Conservation (phyloP, 1,284 basidiomycete species). For the Phlebopus sp. region DNA sequence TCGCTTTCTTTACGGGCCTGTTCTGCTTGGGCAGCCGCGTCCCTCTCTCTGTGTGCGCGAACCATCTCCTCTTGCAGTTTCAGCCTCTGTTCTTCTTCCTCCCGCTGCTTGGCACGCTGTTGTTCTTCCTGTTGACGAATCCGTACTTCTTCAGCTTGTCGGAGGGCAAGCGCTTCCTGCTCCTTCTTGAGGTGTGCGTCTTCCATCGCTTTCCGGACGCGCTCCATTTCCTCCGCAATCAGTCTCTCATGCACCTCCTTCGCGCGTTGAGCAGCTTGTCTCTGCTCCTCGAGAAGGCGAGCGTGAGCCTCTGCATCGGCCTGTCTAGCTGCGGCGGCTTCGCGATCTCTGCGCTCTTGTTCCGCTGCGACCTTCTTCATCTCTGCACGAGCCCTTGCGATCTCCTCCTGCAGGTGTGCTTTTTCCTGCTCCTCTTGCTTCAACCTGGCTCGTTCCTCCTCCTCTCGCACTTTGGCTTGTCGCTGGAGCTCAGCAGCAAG, state of each 20-base stretch:
- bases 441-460: conserved; percentile 26
- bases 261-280: conserved; percentile 20
- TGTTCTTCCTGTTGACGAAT: conserved; percentile 27
- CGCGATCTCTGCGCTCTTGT: conserved; percentile 26
- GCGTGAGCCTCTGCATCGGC: conserved; percentile 30
- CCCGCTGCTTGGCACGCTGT: conserved; percentile 25
- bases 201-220: conserved; percentile 24
- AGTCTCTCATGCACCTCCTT: conserved; percentile 26
- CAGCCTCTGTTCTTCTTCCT: conserved; percentile 28
- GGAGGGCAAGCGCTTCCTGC: conserved; percentile 17
- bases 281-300: conserved; percentile 23
- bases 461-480: conserved; percentile 22
- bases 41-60: conserved; percentile 21
- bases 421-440: conserved; percentile 26
- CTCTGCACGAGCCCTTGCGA: conserved; percentile 26
- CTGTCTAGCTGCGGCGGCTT: conserved; percentile 21
- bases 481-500: conserved; percentile 29
- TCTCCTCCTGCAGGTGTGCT: conserved; percentile 28
- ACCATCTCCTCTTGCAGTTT: conserved; percentile 28
- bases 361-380: conserved; percentile 24
- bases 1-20: conserved; percentile 20
- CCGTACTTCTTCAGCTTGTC: conserved; percentile 26
- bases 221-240: conserved; percentile 29
- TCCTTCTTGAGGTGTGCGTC: conserved; percentile 29
- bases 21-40: conserved; percentile 14